phyloP scores from a whole-genome alignment of 192 early-diverging fungal species.

The Fimicolochytrium jonesii region DNA sequence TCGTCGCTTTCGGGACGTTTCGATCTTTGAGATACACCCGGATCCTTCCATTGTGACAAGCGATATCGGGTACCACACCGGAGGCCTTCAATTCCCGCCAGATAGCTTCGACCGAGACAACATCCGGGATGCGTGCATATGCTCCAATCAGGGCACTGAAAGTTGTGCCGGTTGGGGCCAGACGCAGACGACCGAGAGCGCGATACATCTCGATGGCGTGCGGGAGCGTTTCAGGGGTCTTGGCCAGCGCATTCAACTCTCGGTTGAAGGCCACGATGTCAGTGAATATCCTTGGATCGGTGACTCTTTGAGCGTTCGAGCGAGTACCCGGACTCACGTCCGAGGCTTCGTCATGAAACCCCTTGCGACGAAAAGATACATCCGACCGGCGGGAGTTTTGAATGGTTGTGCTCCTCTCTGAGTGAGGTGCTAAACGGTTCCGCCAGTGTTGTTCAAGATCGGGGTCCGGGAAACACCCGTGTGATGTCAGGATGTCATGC shows the following conservation, averaged over 20 bases:
- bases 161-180: conserved; percentile 1
- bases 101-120: background rate
- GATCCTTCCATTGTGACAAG: conserved; percentile 6
- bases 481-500: background rate
- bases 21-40: background rate
- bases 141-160: conserved; percentile 13
- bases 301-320: background rate
- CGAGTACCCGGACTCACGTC: background rate
- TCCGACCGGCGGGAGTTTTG: background rate
- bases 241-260: conserved; percentile 3
- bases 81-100: conserved; percentile 1
- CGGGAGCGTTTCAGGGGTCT: conserved; percentile 7
- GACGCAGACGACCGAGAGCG: background rate
- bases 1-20: background rate
- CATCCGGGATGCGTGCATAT: conserved; percentile 5
- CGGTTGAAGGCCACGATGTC: conserved; percentile 11
- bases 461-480: background rate
- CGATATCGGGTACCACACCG: conserved; percentile 6
- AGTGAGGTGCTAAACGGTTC: background rate
- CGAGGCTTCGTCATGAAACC: too few species aligned
- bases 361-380: too few species aligned
- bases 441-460: conserved; percentile 4
- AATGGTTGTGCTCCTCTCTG: background rate
- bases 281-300: background rate
- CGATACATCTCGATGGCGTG: background rate